These are phyloP conservation scores for Aspergillus sp. DNA, from an alignment of 2,329 filamentous ascomycete species.

Conservation along the genomic window DNA sequence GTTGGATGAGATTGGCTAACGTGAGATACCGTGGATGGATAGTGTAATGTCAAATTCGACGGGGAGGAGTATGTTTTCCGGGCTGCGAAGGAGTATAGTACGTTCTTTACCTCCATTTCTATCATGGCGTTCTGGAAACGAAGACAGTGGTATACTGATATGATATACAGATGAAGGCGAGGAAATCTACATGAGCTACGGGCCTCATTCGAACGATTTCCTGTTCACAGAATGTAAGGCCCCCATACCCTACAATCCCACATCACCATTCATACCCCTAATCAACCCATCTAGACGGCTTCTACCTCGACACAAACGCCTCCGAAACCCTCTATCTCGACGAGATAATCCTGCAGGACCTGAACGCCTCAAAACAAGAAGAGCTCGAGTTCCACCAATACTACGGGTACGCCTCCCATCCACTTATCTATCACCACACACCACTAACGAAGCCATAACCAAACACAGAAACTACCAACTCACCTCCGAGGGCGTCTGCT, in stretches of 20 bases:
- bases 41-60: constrained; percentile 45
- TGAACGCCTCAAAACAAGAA: constrained; percentile 32
- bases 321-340: constrained; percentile 46
- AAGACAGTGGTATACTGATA: background rate
- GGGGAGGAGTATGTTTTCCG: constrained; percentile 38
- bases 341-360: constrained; percentile 41
- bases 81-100: constrained; percentile 39
- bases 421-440: too few species aligned
- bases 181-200: constrained; percentile 49
- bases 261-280: too few species aligned
- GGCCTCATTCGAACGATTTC: constrained; percentile 47
- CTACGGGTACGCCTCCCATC: constrained; percentile 35
- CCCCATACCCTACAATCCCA: too few species aligned
- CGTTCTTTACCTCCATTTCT: background rate
- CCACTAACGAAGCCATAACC: background rate
- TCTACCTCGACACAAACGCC: constrained; percentile 43
- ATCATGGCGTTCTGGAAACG: too few species aligned
- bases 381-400: constrained; percentile 41
- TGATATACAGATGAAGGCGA: constrained; percentile 38
- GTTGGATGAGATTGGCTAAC: background rate
- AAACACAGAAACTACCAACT: constrained; percentile 44
- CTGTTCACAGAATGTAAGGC: constrained; percentile 47
- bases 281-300: constrained; percentile 39
- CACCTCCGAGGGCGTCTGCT: constrained; percentile 42
- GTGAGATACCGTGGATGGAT: background rate